These are phyloP conservation scores for Dillenia turbinata DNA, from an alignment of 164 flowering plant genomes.

Conservation along the genomic window DNA sequence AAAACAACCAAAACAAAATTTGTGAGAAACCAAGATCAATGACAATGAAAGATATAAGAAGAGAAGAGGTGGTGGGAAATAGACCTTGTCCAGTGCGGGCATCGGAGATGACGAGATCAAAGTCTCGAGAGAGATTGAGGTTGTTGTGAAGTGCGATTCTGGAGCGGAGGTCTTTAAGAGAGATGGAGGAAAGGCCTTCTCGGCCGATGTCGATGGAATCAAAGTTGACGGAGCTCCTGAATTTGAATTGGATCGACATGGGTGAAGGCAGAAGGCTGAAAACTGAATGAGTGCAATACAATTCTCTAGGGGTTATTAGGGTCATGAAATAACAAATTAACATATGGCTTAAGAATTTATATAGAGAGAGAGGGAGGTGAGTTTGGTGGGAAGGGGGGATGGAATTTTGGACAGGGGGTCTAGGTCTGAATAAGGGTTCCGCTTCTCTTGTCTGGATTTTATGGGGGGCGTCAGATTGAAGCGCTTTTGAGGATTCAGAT, in stretches of 20 bases:
- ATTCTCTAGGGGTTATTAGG: too few relatives aligned
- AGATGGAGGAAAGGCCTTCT: constrained; percentile 34
- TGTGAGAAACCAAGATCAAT: too few relatives aligned
- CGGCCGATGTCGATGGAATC: constrained; percentile 43
- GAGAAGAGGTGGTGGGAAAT: neutral
- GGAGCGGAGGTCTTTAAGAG: constrained; percentile 50
- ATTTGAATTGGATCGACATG: constrained; percentile 62
- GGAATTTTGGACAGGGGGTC: too few relatives aligned
- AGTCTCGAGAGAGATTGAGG: constrained; percentile 42
- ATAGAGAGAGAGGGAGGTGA: too few relatives aligned
- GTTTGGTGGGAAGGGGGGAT: too few relatives aligned
- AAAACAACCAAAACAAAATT: neutral
- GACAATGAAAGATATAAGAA: neutral
- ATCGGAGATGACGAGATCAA: constrained; percentile 65
- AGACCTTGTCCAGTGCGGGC: constrained; percentile 51
- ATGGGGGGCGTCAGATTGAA: too few relatives aligned
- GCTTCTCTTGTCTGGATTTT: too few relatives aligned
- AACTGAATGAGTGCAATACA: too few relatives aligned
- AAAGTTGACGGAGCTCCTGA: constrained; percentile 56
- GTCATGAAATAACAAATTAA: too few relatives aligned
- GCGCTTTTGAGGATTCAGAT: too few relatives aligned
- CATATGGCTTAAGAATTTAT: too few relatives aligned
- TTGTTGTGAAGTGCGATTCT: constrained; percentile 37
- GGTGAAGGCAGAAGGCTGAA: neutral
- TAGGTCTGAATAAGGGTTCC: too few relatives aligned